Conservation (phyloP, 176 grass and related monocot species). For the Zoysia japonica region DNA sequence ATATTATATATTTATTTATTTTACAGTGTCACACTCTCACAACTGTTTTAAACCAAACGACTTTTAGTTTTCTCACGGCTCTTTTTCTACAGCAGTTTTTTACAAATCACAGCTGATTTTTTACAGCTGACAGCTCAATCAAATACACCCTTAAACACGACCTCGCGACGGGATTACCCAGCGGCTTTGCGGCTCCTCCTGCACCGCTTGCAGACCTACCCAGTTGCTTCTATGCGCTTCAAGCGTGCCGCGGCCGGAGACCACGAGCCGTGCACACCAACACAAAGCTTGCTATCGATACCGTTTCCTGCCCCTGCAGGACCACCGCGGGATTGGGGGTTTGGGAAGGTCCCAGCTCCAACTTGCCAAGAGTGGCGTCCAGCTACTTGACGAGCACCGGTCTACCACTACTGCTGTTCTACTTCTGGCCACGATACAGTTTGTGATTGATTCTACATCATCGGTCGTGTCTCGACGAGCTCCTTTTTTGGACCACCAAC, state of each 20-base stretch:
- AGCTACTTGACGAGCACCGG: background rate
- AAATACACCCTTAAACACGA: no score
- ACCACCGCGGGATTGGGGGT: background rate
- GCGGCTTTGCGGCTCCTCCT: background rate
- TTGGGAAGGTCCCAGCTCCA: constrained; percentile 5
- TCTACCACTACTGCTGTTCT: background rate
- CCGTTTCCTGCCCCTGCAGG: background rate
- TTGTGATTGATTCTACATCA: background rate
- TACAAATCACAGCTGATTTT: no score
- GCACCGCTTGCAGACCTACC: background rate
- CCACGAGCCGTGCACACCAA: constrained; percentile 14
- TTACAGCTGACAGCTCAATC: no score
- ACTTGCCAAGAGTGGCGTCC: background rate
- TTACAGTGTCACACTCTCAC: no score
- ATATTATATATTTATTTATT: no score
- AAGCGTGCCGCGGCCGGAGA: background rate
- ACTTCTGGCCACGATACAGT: background rate
- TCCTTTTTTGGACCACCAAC: background rate
- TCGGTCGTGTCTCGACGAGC: constrained; percentile 3
- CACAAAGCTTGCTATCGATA: background rate
- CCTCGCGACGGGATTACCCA: no score
- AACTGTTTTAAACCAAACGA: no score
- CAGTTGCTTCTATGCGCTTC: no score
- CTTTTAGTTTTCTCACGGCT: no score
- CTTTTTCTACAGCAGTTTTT: no score